A percentile compares a stretch with the other conserved stretches of the same genome.
phyloP scores from a whole-genome alignment of 169 alveolate species.

The Eimeria maxima region DNA sequence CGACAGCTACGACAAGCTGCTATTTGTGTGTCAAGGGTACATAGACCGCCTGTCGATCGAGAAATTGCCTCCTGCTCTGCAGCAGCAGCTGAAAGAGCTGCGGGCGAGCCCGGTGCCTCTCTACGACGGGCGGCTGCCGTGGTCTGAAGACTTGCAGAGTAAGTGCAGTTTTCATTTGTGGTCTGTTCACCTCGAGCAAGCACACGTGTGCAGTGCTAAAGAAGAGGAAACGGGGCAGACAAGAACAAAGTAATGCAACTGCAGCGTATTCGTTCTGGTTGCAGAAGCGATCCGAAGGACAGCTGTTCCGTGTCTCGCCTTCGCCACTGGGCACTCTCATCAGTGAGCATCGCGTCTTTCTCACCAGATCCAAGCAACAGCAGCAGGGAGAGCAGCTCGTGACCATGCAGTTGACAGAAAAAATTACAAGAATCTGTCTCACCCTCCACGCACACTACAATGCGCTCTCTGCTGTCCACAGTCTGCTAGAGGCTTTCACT shows the following conservation, averaged over 20 bases:
- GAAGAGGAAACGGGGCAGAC: background rate
- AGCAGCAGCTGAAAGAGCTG: slow-evolving; percentile 48
- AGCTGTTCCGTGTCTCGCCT: slow-evolving; percentile 72
- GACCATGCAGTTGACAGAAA: background rate
- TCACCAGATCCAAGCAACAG: background rate
- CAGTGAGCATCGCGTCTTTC: slow-evolving; percentile 57
- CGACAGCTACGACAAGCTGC: slow-evolving; percentile 77
- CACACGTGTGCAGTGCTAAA: background rate
- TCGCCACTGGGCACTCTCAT: slow-evolving; percentile 79
- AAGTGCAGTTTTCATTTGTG: background rate
- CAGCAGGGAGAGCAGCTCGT: background rate
- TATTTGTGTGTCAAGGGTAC: slow-evolving; percentile 83
- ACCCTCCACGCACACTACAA: background rate
- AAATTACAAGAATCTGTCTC: background rate
- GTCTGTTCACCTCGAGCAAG: background rate
- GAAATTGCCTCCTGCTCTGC: slow-evolving; percentile 58
- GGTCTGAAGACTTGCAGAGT: slow-evolving; percentile 77
- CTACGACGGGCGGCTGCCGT: slow-evolving; percentile 72
- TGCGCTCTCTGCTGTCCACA: background rate
- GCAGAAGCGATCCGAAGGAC: slow-evolving; percentile 71
- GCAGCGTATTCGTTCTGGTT: background rate
- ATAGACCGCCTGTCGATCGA: slow-evolving; percentile 58
- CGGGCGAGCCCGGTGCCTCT: slow-evolving; percentile 57
- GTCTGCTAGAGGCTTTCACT: slow-evolving; percentile 74
- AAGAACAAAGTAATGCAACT: background rate